These are phyloP conservation scores for Chlorella sp. DNA, from an alignment of 139 green algal species.

Conservation along the genomic window DNA sequence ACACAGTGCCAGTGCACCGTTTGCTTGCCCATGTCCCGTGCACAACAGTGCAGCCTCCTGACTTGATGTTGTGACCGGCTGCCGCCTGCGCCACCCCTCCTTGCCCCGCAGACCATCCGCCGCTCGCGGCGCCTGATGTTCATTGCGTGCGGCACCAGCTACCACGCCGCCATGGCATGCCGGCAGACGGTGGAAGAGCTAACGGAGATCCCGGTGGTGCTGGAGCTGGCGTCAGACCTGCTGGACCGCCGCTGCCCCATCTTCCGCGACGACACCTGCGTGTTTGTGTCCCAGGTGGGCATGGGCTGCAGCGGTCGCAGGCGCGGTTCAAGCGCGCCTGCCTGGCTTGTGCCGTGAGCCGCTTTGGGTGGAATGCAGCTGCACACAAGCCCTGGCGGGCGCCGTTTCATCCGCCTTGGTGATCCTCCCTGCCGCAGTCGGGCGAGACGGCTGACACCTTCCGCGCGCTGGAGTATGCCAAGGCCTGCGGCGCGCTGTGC, in stretches of 20 bases:
- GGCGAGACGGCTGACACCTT: slow-evolving; percentile 87
- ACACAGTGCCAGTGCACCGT: background rate
- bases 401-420: too few species aligned
- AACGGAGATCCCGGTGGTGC: slow-evolving; percentile 61
- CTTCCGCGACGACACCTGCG: slow-evolving; percentile 78
- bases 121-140: slow-evolving; percentile 90
- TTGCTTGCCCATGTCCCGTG: background rate
- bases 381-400: too few species aligned
- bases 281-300: slow-evolving; percentile 67
- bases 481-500: slow-evolving; percentile 72
- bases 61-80: background rate
- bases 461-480: slow-evolving; percentile 68
- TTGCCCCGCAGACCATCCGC: slow-evolving; percentile 71
- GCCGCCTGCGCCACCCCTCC: background rate
- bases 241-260: slow-evolving; percentile 70
- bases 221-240: slow-evolving; percentile 82
- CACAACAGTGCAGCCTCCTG: background rate
- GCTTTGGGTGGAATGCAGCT: too few species aligned
- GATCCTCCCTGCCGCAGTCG: slow-evolving; percentile 43
- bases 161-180: slow-evolving; percentile 69
- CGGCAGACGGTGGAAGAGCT: slow-evolving; percentile 71
- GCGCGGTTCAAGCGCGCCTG: too few species aligned
- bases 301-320: too few species aligned
- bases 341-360: too few species aligned
- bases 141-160: slow-evolving; percentile 89